Evolutionary conservation across 2,329 filamentous ascomycete species (phyloP), one percentile per base, ranked within the genome.

Genomic region (Thielaviopsis ethacetica): DNA sequence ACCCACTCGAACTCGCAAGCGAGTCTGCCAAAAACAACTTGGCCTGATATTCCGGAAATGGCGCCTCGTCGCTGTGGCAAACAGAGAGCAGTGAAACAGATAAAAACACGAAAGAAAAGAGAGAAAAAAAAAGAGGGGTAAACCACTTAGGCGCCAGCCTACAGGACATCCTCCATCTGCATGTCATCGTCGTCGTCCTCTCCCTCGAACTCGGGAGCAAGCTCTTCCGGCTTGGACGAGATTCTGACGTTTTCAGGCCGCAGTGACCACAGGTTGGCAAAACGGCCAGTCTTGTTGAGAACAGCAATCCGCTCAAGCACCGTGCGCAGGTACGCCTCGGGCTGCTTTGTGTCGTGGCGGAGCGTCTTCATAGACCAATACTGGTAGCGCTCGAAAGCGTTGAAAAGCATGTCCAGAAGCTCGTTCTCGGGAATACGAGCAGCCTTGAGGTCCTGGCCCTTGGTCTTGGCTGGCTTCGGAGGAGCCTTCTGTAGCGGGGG

Each of bases 301-400:
- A 86, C 81, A 0, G 89, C 91, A 61, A 97, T 81, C 67, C 89
- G 83, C 63, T 91, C 86, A 64, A 98, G 73, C 0, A 84, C 85
- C 68, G 93, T 82, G 58, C 91, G 89, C 62, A 98, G 80, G 70
- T 91, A 97, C n/a, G 86, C 84, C 69, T 97, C 93, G 1, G 93
- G 93, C 72, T 98, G 93, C 61, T 84, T 81, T 47, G 94, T 80
- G 62, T 79, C 75, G 56, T 82, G 77, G 63, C 89, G 88, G 65
- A 98, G 80, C 5, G 86, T 82, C 67, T 88, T 91, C 77, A 97
- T 87, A n/a, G 86, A 84, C 91, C 91, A 98, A 71, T 93, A 97
- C 65, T 85, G 83, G 76, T 86, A 95, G 66, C 86, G 76, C 59
- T 84, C 81, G 81, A 96, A 98, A 68, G 84, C 86, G 54, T 79